Base-by-base conservation (phyloP, 441 rosid species). In the Brassica hybrid region DNA sequence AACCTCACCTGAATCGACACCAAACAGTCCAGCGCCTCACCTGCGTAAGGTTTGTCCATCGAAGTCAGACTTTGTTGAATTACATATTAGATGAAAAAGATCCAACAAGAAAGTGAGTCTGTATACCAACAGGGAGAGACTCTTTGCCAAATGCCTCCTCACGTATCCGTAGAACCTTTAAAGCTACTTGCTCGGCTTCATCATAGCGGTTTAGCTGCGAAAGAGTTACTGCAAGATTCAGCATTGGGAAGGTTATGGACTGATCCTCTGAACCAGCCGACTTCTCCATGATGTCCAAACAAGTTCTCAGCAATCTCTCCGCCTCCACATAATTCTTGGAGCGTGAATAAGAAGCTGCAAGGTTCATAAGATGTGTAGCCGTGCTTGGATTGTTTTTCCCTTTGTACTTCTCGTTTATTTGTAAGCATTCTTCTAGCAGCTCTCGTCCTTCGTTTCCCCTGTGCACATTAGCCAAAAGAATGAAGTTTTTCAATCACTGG, bases 21-120 rank as follows among this genome's bases (percentile, higher is more conserved):
- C 83, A 94, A 74, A 87, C 97, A 88, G 80, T 94, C 98, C 70
- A 94, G 80, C 19, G 90, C 97, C 81, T 91, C 98, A 5, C 95
- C 97, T 94, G 88, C 76, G 52, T 11, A 10, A 41, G 60, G 52
- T 45, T 71, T 50, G 0, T 9, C 34, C 18, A 60, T 2, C 19
- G 3, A 63, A 18, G 65, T 67, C 18, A 3, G 57, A n/a, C 57
- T 48, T n/a, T 50, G 18, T 50, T 50, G 57, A 48, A 52, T 48
- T 48, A 48, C 16, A 1, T 12, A n/a, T 12, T 43, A 43, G 50
- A 43, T 43, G n/a, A n/a, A n/a, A n/a, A n/a, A n/a, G n/a, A n/a
- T n/a, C n/a, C n/a, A 82, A 38, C 27, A 23, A 23, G 27, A n/a
- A n/a, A n/a, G 61, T n/a, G 61, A 50, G n/a, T 48, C 58, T 83